These are phyloP conservation scores for Bolboschoenoplectus hybrid DNA, from an alignment of 202 grass and related monocot genomes.

Conservation along the genomic window DNA sequence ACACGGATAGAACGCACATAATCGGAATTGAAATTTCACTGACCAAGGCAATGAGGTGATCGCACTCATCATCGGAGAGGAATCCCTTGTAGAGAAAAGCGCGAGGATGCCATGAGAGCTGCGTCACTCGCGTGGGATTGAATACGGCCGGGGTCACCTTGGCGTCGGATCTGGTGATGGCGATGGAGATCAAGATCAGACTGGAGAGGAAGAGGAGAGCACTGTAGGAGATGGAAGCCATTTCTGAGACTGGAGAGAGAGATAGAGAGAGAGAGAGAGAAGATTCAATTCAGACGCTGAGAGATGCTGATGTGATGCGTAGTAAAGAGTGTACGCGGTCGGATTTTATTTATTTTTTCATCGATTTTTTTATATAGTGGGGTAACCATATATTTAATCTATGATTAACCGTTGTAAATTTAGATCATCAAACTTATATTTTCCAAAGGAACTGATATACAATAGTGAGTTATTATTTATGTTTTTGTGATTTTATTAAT, in stretches of 20 bases:
- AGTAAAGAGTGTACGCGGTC: not conserved
- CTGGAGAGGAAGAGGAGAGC: slow-evolving; percentile 32
- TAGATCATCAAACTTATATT: too few relatives aligned
- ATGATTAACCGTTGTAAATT: too few relatives aligned
- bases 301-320: too few relatives aligned
- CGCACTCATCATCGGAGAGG: slow-evolving; percentile 67
- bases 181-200: slow-evolving; percentile 34
- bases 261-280: not conserved
- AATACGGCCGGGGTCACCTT: slow-evolving; percentile 34
- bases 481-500: too few relatives aligned
- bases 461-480: too few relatives aligned
- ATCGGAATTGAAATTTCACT: slow-evolving; percentile 21
- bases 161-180: slow-evolving; percentile 25
- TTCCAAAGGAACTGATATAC: too few relatives aligned
- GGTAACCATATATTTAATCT: too few relatives aligned
- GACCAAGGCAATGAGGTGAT: slow-evolving; percentile 75
- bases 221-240: slow-evolving; percentile 39
- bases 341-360: not conserved
- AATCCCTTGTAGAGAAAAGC: slow-evolving; percentile 82
- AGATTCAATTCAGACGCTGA: not conserved
- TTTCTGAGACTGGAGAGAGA: slow-evolving; percentile 38
- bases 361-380: too few relatives aligned
- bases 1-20: slow-evolving; percentile 6
- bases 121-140: slow-evolving; percentile 65
- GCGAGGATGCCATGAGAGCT: slow-evolving; percentile 88